Percentiles rank a stretch among this genome's conserved stretches.
Conservation (phyloP, 495 filamentous ascomycete genomes). For the Venustampulla echinocandica region DNA sequence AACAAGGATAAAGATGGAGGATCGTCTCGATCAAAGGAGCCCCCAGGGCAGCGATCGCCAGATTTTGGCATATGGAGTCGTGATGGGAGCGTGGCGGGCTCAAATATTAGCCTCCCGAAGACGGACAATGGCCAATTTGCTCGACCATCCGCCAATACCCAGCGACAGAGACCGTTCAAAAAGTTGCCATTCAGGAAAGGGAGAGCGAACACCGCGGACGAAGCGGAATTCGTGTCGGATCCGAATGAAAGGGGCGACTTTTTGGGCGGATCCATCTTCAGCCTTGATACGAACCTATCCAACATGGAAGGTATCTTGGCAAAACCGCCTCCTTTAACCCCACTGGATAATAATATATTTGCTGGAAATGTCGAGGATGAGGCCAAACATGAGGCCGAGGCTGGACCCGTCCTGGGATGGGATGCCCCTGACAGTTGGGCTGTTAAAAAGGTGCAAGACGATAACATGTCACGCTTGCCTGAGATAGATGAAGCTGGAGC, state of each 20-base stretch:
- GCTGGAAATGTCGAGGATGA: slow-evolving; percentile 43
- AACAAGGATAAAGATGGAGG: slow-evolving; percentile 53
- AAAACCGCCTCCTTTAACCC: slow-evolving; percentile 50
- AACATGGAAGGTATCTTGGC: slow-evolving; percentile 80
- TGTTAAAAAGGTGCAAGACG: slow-evolving; percentile 60
- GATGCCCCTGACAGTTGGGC: slow-evolving; percentile 92
- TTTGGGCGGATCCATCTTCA: slow-evolving; percentile 37
- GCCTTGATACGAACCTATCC: slow-evolving; percentile 73
- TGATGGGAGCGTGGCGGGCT: slow-evolving; percentile 20
- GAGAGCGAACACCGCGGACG: slow-evolving; percentile 19
- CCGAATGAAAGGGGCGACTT: slow-evolving; percentile 39
- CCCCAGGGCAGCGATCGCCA: slow-evolving; percentile 17
- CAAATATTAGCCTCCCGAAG: slow-evolving; percentile 22
- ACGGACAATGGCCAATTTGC: slow-evolving; percentile 22
- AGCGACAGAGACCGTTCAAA: slow-evolving; percentile 50
- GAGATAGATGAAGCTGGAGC: slow-evolving; percentile 53
- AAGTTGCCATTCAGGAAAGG: slow-evolving; percentile 44
- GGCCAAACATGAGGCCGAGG: slow-evolving; percentile 27
- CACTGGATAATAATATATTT: slow-evolving; percentile 49
- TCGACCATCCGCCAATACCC: slow-evolving; percentile 22
- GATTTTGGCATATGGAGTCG: slow-evolving; percentile 21
- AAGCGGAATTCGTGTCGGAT: slow-evolving; percentile 25
- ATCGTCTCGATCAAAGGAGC: slow-evolving; percentile 38
- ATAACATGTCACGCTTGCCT: slow-evolving; percentile 46
- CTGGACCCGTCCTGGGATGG: slow-evolving; percentile 51